Conservation (phyloP, 306 rosid genomes). For the Luffa acutangula region DNA sequence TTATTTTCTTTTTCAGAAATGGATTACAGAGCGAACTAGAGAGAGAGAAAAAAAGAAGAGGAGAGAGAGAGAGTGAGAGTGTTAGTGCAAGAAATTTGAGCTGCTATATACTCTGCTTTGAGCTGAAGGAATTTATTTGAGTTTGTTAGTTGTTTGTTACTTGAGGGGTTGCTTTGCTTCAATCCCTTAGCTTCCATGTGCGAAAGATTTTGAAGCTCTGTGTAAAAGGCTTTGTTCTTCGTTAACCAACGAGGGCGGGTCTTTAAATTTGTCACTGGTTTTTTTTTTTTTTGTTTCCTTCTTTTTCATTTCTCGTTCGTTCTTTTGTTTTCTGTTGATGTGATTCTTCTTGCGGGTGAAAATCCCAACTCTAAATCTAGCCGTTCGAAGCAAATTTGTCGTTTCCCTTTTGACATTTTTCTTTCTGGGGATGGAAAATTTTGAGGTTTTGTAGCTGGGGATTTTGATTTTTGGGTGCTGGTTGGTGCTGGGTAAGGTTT, state of each 20-base stretch:
- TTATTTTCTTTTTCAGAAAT: background rate
- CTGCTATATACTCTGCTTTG: background rate
- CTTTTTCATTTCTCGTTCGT: background rate
- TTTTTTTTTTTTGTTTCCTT: too few relatives aligned
- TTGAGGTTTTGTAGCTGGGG: slow-evolving; percentile 5
- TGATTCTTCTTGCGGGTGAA: background rate
- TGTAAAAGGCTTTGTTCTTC: background rate
- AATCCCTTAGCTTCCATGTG: background rate
- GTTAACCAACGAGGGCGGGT: background rate
- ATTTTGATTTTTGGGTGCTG: background rate
- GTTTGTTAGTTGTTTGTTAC: background rate
- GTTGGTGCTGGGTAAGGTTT: background rate
- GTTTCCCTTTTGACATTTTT: background rate
- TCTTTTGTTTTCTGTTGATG: background rate
- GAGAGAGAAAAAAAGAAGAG: background rate
- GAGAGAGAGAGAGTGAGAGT: background rate
- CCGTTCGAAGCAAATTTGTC: slow-evolving; percentile 4
- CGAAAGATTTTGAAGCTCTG: background rate
- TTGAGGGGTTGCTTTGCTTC: background rate
- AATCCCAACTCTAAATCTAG: background rate
- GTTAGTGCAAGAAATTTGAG: background rate
- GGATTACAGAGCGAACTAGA: background rate
- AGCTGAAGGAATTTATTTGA: background rate
- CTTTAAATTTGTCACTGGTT: background rate
- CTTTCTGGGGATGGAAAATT: background rate